These are phyloP conservation scores for Melampsora abietis-canadensis DNA, from an alignment of 1,284 basidiomycete species.

Conservation along the genomic window DNA sequence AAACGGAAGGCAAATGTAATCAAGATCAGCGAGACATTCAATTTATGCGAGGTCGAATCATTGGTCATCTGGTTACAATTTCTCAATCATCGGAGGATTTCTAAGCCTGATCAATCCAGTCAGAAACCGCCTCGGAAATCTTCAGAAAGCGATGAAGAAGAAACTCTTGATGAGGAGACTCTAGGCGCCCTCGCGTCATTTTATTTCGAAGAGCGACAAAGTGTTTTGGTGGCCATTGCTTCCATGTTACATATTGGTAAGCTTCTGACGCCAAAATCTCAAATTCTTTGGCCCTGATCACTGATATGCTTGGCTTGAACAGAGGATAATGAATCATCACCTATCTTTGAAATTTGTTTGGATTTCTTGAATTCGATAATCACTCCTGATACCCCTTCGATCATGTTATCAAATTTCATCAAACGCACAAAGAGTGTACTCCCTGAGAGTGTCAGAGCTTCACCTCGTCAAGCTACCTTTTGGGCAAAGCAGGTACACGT, in stretches of 20 bases:
- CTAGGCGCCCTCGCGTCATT: conserved; percentile 25
- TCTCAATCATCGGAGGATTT: background rate
- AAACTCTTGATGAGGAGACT: conserved; percentile 20
- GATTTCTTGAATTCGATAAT: conserved; percentile 28
- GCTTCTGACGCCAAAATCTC: background rate
- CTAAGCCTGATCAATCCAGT: background rate
- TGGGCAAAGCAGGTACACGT: conserved; percentile 40
- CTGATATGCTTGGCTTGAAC: background rate
- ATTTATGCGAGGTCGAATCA: conserved; percentile 24
- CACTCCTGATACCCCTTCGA: conserved; percentile 21
- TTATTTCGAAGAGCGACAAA: conserved; percentile 42
- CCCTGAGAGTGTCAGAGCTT: conserved; percentile 17
- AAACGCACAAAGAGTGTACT: conserved; percentile 32
- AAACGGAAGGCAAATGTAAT: conserved; percentile 21
- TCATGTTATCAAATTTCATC: conserved; percentile 22
- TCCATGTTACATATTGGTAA: conserved; percentile 31
- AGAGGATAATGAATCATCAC: conserved; percentile 38
- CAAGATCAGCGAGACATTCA: conserved; percentile 26
- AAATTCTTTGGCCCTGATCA: background rate
- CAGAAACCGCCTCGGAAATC: background rate
- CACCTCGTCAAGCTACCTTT: conserved; percentile 35
- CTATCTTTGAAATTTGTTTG: conserved; percentile 27
- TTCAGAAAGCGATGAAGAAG: background rate
- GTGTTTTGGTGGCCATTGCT: conserved; percentile 31
- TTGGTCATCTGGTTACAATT: conserved; percentile 40